Base-by-base conservation (phyloP, 1,139 yeast genomes). In the Yamadazyma trypodendri region DNA sequence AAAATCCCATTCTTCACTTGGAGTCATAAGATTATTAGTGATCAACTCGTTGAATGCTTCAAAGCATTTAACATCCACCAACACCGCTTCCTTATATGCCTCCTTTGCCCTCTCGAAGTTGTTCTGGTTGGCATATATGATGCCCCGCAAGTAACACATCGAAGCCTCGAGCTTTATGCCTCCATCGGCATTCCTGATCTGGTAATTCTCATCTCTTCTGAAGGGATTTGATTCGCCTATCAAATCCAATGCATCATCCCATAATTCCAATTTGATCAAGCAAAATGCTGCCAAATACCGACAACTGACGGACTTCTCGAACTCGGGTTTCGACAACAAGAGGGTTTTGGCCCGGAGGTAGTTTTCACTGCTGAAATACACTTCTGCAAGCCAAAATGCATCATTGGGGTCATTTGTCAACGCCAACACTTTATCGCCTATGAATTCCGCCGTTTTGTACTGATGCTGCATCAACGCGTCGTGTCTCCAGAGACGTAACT, bases 301-400 rank as follows among this genome's bases (percentile, higher is more conserved):
- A 58, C 97, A 90, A 48, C 86, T 78, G 2, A 87, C 84, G 3
- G 65, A 58, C 45, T 65, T 65, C 44, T 66, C 72, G 42, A 45
- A 71, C 36, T 63, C 68, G 0, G 72, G 65, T 38, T 63, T 63
- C 24, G 66, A 57, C 8, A 76, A 62, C 24, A 77, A 57, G 34
- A 90, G 61, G 48, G 81, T 81, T 40, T 87, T 77, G 2, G 96
- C 97, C 31, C 97, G 69, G 28, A 84, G 75, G 56, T 79, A 89
- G 54, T 86, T 80, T 10, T 94, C 92, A 44, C 79, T 75, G 36
- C 75, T 67, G 58, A 81, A 87, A 56, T 84, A 82, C 2, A 86
- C 95, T 61, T 92, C 96, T 0, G 96, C 97, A 31, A 92, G 69
- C 97, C 97, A 92, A 58, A 89, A 90, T 11, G 97, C 97, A 59